These are phyloP conservation scores for Phialophora chinensis DNA, from an alignment of 2,329 filamentous ascomycete species.

Conservation along the genomic window DNA sequence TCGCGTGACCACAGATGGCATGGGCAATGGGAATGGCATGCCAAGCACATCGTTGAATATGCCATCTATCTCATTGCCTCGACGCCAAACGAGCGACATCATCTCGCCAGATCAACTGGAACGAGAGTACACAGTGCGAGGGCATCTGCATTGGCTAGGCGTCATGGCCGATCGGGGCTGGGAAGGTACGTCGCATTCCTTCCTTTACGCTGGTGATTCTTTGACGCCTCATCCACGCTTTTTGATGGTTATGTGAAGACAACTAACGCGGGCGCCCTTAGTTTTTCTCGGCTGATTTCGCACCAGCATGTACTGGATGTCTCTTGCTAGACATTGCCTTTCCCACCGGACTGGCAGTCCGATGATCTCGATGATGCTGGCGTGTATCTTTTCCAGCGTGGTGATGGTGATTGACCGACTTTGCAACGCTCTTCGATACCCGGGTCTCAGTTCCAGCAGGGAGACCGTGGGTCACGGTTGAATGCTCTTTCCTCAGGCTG, in stretches of 20 bases:
- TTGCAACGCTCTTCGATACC: constrained; percentile 17
- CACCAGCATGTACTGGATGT: constrained; percentile 6
- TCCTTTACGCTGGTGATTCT: constrained; percentile 7
- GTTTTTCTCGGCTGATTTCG: constrained; percentile 50
- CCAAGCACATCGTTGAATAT: constrained; percentile 3
- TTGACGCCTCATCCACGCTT: background rate
- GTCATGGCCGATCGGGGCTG: constrained; percentile 76
- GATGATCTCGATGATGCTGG: constrained; percentile 22
- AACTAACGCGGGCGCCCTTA: constrained; percentile 31
- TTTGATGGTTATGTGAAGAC: background rate
- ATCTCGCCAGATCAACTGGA: constrained; percentile 49
- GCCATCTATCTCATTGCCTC: constrained; percentile 15
- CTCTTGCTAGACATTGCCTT: constrained; percentile 19
- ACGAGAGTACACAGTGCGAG: constrained; percentile 68
- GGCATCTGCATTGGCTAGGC: constrained; percentile 70
- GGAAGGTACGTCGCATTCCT: constrained; percentile 61
- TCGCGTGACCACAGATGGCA: constrained; percentile 20
- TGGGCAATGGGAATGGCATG: constrained; percentile 5
- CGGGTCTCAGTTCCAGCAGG: constrained; percentile 20
- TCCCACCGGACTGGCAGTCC: constrained; percentile 9
- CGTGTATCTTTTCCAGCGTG: constrained; percentile 19
- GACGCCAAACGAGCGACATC: constrained; percentile 45
- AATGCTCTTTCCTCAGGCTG: constrained; percentile 31
- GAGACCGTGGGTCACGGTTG: constrained; percentile 12
- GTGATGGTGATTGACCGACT: constrained; percentile 16